Evolutionary conservation across 2,329 filamentous ascomycete species (phyloP), one percentile per base, ranked within the genome.

Genomic region (Rutstroemia sydowiana): DNA sequence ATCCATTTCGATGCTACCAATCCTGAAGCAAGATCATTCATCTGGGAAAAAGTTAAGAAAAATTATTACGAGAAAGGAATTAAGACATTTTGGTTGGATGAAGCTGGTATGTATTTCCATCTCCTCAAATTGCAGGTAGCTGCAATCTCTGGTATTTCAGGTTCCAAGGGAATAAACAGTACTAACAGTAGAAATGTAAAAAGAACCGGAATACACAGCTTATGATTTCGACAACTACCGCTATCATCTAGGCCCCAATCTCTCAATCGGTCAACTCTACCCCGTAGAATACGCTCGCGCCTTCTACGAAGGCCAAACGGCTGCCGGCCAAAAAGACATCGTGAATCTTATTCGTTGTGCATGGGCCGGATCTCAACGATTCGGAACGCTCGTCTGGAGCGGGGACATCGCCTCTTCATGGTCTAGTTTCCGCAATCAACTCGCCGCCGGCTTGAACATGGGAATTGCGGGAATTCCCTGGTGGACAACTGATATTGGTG

Each of bases 401-500:
- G 82, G 82, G 13, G 83, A 86, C 59, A 82, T 85, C 53, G 82
- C 81, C 0, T 80, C 75, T 0, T 81, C 77, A 0, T 86, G 82
- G 82, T 65, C 64, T 2, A 79, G 73, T 23, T 71, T 85, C 44
- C 73, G 77, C 3, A 74, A 78, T 53, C 81, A 86, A 62, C 68
- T 85, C 2, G 72, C 78, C 0, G 82, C 82, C 0, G 82, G 82
- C 0, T 68, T 86, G 18, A 82, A 83, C 61, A 84, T 84, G 77
- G 82, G 80, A 0, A 67, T 85, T 4, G 72, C 79, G 0, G 82
- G 82, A 0, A 72, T 85, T 9, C 75, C 80, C 0, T 85, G 81
- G 81, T 86, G 80, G 79, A 86, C 82, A 0, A 86, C 82, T 0
- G 82, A 86, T 58, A 85, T 86, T 48, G 82, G 83, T 1, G 83